Evolutionary conservation across 2,329 filamentous ascomycete genomes (phyloP).

Genomic region (Amesomyces nigricolor): DNA sequence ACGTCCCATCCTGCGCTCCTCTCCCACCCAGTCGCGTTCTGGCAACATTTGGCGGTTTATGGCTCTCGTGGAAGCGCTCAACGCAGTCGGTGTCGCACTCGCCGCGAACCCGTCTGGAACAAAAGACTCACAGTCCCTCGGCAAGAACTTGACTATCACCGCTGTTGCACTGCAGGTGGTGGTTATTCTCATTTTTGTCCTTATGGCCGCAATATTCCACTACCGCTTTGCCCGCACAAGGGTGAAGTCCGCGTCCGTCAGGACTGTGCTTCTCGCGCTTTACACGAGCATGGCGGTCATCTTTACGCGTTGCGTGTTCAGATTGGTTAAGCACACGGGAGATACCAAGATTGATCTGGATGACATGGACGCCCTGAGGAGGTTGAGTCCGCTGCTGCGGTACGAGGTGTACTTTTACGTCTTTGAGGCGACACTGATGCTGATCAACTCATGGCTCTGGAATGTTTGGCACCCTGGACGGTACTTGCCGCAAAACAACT

Average conservation of each 20-base stretch:
- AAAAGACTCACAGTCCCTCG: constrained; percentile 29
- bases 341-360: constrained; percentile 35
- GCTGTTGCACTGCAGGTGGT: constrained; percentile 43
- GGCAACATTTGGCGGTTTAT: constrained; percentile 43
- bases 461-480: constrained; percentile 37
- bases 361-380: constrained; percentile 28
- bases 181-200: constrained; percentile 41
- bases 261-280: constrained; percentile 33
- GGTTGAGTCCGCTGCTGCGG: constrained; percentile 33
- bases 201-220: constrained; percentile 42
- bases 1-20: constrained; percentile 55
- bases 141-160: constrained; percentile 36
- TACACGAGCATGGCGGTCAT: constrained; percentile 42
- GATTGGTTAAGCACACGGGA: constrained; percentile 43
- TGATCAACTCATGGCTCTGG: constrained; percentile 35
- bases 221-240: constrained; percentile 31
- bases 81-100: constrained; percentile 39
- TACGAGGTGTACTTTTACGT: constrained; percentile 44
- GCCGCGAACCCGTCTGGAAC: constrained; percentile 33
- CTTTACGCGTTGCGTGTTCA: constrained; percentile 44
- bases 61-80: constrained; percentile 42
- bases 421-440: constrained; percentile 39
- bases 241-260: constrained; percentile 21
- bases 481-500: constrained; percentile 34
- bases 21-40: constrained; percentile 44